phyloP scores from a whole-genome alignment of 2,329 filamentous ascomycete genomes.

The Claviceps quebecensis region DNA sequence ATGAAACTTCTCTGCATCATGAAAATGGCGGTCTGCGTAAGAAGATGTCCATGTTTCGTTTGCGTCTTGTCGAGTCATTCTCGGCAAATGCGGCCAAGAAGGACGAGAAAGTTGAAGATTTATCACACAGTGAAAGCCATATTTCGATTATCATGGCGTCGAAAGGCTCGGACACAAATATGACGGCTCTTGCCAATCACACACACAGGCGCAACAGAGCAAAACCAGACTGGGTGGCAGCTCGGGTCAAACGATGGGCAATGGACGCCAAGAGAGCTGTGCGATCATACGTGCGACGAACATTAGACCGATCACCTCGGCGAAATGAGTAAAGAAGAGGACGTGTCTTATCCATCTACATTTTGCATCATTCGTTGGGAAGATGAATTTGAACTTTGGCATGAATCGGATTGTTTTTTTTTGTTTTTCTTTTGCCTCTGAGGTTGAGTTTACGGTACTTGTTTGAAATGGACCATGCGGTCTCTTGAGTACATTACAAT shows the following conservation, averaged over 20 bases:
- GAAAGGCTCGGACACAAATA: conserved; percentile 3
- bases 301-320: conserved; percentile 17
- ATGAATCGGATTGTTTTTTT: background rate
- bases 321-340: conserved; percentile 4
- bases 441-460: background rate
- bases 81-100: conserved; percentile 7
- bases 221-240: conserved; percentile 11
- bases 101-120: conserved; percentile 3
- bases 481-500: background rate
- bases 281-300: conserved; percentile 19
- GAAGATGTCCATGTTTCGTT: conserved; percentile 18
- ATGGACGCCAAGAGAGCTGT: conserved; percentile 19
- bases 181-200: conserved; percentile 2
- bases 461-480: background rate
- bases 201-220: background rate
- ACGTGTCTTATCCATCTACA: background rate
- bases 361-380: conserved; percentile 4
- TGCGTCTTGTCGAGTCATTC: conserved; percentile 11
- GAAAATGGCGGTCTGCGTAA: conserved; percentile 12
- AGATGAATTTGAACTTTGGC: conserved; percentile 1
- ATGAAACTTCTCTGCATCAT: background rate
- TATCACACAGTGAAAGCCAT: conserved; percentile 4
- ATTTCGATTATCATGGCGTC: background rate
- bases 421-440: background rate
- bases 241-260: conserved; percentile 21